Base-by-base conservation (phyloP, 176 grass and related monocot genomes). In the Bolboschoenus planiculmis region DNA sequence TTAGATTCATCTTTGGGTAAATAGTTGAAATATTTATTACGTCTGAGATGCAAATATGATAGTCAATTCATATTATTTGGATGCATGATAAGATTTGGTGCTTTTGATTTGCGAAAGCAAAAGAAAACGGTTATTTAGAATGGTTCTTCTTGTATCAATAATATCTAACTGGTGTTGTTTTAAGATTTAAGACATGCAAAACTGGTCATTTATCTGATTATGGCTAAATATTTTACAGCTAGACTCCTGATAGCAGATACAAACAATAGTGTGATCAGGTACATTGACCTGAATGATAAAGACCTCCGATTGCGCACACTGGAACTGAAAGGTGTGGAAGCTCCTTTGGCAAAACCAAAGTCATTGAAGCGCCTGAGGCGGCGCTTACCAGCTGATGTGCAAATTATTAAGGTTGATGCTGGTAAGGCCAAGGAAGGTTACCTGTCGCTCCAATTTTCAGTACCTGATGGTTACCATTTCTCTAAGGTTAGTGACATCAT, bases 381-480 rank as follows among this genome's bases (percentile, higher is more conserved):
- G 50, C 84, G 86, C 40, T 86, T 95, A 87, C 92, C 92, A 65
- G 82, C 63, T n/a, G 92, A 95, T 85, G 91, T 89, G 74, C 56
- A 93, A 87, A 76, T 93, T 85, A 85, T 98, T 84, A 93, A 88
- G 62, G 80, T 91, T 40, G 87, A 95, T 86, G 96, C 92, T 80
- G 92, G 92, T 89, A 88, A 87, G 30, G 91, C 92, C 36, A 89
- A 62, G 82, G 90, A 91, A 91, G 96, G 96, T 67, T 81, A 87
- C 78, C 74, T 98, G 79, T 90, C 89, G 76, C 87, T 98, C 65
- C 78, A 89, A 90, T 83, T 98, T 78, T 86, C 85, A 78, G 86
- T 93, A 79, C 95, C 95, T 86, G 92, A 91, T 85, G 92, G 95
- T 43, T 98, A 93, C 84, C 95, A 95, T 88, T 98, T 98, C 84